These are phyloP conservation scores for Talaromyces wortmannii DNA, from an alignment of 495 filamentous ascomycete species.

Conservation along the genomic window DNA sequence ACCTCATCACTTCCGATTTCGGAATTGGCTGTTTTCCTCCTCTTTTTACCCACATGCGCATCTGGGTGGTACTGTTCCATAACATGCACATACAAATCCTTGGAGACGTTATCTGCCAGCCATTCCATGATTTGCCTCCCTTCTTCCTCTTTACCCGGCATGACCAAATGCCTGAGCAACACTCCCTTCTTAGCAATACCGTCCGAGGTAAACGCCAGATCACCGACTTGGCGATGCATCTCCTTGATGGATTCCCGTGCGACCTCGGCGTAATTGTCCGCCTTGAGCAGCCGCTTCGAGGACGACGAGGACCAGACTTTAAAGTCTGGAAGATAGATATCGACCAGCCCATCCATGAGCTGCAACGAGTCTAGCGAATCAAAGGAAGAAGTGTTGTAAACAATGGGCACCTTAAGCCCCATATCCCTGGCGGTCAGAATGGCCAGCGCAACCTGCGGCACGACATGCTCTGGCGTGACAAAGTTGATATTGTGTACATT, in stretches of 20 bases:
- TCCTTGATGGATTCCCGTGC: constrained; percentile 65
- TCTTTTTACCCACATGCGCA: constrained; percentile 67
- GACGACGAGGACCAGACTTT: constrained; percentile 62
- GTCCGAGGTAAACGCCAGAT: constrained; percentile 68
- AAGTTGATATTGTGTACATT: constrained; percentile 76
- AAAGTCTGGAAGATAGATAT: constrained; percentile 76
- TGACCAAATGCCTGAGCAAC: constrained; percentile 67
- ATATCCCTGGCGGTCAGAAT: constrained; percentile 61
- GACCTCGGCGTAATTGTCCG: constrained; percentile 58
- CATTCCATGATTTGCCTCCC: constrained; percentile 61
- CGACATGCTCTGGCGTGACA: constrained; percentile 70
- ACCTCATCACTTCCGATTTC: constrained; percentile 33
- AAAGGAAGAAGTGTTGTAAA: constrained; percentile 75
- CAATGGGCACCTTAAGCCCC: constrained; percentile 59
- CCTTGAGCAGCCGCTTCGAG: constrained; percentile 64
- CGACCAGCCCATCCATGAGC: constrained; percentile 65
- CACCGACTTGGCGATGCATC: constrained; percentile 72
- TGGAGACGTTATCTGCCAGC: constrained; percentile 58
- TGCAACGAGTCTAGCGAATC: constrained; percentile 61
- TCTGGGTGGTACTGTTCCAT: constrained; percentile 77
- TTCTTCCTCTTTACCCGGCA: constrained; percentile 67
- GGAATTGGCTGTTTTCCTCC: constrained; percentile 17
- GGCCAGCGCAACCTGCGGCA: constrained; percentile 65
- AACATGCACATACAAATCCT: constrained; percentile 62
- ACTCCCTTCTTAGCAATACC: constrained; percentile 70